Evolutionary conservation across 116 monocot species (phyloP).

Genomic region (Cymodocea nodosa): DNA sequence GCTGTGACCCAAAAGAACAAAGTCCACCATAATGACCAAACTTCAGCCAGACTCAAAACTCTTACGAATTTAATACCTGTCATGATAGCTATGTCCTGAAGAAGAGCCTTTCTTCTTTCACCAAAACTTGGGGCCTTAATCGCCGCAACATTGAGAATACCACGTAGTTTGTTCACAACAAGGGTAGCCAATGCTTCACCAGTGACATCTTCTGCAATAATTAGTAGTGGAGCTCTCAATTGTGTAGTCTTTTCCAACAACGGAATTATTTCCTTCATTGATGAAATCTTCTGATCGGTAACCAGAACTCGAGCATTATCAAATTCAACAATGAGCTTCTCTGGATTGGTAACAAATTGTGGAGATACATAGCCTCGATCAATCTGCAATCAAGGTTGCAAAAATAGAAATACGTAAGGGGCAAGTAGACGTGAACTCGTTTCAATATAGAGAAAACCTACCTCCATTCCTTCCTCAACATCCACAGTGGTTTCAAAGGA

Average conservation of each 20-base stretch:
- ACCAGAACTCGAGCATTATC: constrained; percentile 73
- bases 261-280: constrained; percentile 74
- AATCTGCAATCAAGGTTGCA: constrained; percentile 29
- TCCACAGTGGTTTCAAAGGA: constrained; percentile 72
- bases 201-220: constrained; percentile 69
- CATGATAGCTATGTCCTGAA: constrained; percentile 87
- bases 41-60: no score
- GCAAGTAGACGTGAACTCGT: no score
- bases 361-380: constrained; percentile 80
- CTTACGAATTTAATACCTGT: constrained; percentile 35
- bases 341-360: constrained; percentile 69
- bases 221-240: constrained; percentile 62
- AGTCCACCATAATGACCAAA: background rate
- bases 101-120: constrained; percentile 66
- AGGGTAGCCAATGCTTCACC: constrained; percentile 70
- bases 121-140: constrained; percentile 78
- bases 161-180: constrained; percentile 71
- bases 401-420: constrained; percentile 35
- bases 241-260: constrained; percentile 74
- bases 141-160: constrained; percentile 76
- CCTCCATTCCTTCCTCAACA: constrained; percentile 85
- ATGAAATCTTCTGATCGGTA: constrained; percentile 77
- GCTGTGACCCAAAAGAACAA: background rate
- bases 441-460: no score
- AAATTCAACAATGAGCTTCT: constrained; percentile 71